phyloP scores from a whole-genome alignment of 495 filamentous ascomycete genomes.

The Apiosordaria backusii region DNA sequence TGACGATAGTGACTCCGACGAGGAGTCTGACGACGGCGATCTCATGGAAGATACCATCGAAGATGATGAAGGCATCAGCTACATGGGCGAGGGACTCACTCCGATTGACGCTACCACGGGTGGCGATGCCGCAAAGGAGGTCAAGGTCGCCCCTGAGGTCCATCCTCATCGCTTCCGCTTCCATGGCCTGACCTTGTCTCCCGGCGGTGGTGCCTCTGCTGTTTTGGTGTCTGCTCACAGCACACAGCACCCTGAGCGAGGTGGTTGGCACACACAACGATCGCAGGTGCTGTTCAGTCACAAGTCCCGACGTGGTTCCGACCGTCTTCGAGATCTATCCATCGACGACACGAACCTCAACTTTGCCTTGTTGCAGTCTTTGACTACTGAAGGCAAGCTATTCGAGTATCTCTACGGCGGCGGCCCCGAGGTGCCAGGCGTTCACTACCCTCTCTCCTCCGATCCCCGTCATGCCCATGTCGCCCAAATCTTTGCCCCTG shows the following conservation, averaged over 20 bases:
- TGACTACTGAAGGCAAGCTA: slow-evolving; percentile 41
- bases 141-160: slow-evolving; percentile 29
- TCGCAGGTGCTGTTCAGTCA: slow-evolving; percentile 41
- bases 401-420: slow-evolving; percentile 50
- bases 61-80: slow-evolving; percentile 18
- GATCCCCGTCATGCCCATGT: slow-evolving; percentile 6
- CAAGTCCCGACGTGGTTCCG: slow-evolving; percentile 14
- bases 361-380: slow-evolving; percentile 11
- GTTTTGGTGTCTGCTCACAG: slow-evolving; percentile 39
- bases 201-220: slow-evolving; percentile 42
- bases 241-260: slow-evolving; percentile 38
- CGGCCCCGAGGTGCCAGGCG: slow-evolving; percentile 40
- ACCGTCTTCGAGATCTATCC: neutral
- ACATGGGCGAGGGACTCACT: neutral
- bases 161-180: slow-evolving; percentile 45
- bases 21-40: slow-evolving; percentile 22
- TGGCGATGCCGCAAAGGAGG: slow-evolving; percentile 19
- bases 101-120: slow-evolving; percentile 13
- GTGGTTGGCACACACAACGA: slow-evolving; percentile 41
- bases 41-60: slow-evolving; percentile 23
- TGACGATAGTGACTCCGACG: slow-evolving; percentile 24
- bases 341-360: neutral
- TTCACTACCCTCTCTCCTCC: slow-evolving; percentile 16
- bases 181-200: slow-evolving; percentile 42
- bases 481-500: slow-evolving; percentile 26